These are phyloP conservation scores for Claviceps africana DNA, from an alignment of 2,329 filamentous ascomycete species.

Conservation along the genomic window DNA sequence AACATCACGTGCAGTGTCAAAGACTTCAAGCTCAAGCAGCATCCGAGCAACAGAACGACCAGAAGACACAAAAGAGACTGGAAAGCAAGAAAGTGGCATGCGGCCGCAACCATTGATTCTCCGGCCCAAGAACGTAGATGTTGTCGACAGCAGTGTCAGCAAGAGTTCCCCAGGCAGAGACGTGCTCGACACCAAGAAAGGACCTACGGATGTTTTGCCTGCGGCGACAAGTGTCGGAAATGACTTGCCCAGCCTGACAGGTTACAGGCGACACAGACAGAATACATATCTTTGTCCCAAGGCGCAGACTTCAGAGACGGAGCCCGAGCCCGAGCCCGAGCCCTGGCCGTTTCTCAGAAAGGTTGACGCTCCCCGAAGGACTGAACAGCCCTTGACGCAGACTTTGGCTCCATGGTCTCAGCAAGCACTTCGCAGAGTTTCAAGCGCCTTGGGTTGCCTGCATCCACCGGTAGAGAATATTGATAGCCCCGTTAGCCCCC, in stretches of 20 bases:
- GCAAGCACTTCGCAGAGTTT: conserved; percentile 3
- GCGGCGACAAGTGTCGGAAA: background rate
- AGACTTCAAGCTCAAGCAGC: background rate
- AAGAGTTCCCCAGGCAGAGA: background rate
- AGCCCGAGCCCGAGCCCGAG: conserved; percentile 7
- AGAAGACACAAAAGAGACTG: background rate
- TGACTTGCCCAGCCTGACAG: conserved; percentile 7
- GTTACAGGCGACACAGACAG: conserved; percentile 6
- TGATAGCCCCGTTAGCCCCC: background rate
- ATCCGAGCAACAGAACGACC: background rate
- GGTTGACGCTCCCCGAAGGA: background rate
- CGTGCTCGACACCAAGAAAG: background rate
- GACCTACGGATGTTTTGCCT: background rate
- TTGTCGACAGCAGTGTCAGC: background rate
- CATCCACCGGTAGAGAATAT: background rate
- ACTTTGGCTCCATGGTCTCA: conserved; percentile 3
- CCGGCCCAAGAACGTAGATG: background rate
- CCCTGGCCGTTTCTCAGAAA: conserved; percentile 7
- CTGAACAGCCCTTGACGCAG: background rate
- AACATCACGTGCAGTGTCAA: background rate
- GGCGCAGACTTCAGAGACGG: background rate
- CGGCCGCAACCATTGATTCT: conserved; percentile 1
- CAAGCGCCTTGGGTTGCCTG: background rate
- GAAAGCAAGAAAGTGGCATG: background rate
- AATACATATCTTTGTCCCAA: conserved; percentile 7